These are phyloP conservation scores for Jaminaea rosea DNA, from an alignment of 1,284 basidiomycete species.

Conservation along the genomic window DNA sequence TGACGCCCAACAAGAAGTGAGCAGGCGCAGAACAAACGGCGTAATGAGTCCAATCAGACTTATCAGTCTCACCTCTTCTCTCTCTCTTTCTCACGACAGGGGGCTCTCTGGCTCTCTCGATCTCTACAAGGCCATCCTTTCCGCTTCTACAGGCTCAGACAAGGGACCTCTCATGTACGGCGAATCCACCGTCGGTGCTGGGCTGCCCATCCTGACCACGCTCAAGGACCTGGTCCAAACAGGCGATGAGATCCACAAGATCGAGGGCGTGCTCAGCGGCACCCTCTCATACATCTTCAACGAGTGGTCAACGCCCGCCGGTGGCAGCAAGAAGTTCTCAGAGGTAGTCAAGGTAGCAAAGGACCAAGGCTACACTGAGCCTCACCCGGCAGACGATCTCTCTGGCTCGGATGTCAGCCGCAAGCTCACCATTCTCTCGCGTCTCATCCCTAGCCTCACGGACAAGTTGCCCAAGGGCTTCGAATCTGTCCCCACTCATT, in stretches of 20 bases:
- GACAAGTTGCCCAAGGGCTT: constrained; percentile 59
- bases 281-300: constrained; percentile 99
- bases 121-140: constrained; percentile 64
- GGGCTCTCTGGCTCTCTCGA: constrained; percentile 70
- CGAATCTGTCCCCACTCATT: constrained; percentile 69
- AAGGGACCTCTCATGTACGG: constrained; percentile 62
- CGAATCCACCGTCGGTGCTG: constrained; percentile 91
- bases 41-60: no score
- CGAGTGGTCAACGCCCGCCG: constrained; percentile 58
- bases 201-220: constrained; percentile 82
- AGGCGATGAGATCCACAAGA: constrained; percentile 66
- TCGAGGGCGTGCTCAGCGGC: constrained; percentile 73
- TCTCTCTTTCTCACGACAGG: no score
- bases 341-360: constrained; percentile 80
- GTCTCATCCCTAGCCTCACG: constrained; percentile 48
- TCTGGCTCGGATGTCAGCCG: constrained; percentile 93
- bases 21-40: no score
- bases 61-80: no score
- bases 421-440: constrained; percentile 88
- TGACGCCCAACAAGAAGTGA: constrained; percentile 99
- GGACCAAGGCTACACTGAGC: constrained; percentile 88
- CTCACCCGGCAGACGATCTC: constrained; percentile 90
- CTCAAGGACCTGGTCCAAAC: constrained; percentile 83
- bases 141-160: constrained; percentile 23
- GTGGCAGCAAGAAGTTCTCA: constrained; percentile 59